These are phyloP conservation scores for Pleurotus tuber-regium DNA, from an alignment of 768 basidiomycete genomes.

Conservation along the genomic window DNA sequence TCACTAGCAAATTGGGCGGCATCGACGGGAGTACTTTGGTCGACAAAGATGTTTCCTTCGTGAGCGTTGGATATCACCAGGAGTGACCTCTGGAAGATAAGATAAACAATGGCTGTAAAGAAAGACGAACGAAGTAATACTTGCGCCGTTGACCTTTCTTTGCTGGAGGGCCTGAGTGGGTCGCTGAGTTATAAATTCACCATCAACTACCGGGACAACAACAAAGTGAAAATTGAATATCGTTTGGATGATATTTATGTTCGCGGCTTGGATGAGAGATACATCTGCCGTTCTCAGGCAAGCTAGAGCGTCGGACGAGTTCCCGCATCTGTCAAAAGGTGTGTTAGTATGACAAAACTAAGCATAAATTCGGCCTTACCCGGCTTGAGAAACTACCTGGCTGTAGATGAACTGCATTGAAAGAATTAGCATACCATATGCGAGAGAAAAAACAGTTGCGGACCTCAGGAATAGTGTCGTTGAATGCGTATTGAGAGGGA, in stretches of 20 bases:
- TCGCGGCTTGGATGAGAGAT: constrained; percentile 18
- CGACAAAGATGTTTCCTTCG: constrained; percentile 38
- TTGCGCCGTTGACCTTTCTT: constrained; percentile 26
- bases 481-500: constrained; percentile 27
- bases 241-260: constrained; percentile 17
- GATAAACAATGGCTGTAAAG: constrained; percentile 17
- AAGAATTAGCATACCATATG: background rate
- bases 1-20: too few species aligned
- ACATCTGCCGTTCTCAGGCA: constrained; percentile 16
- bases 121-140: constrained; percentile 12
- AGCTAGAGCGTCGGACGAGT: background rate
- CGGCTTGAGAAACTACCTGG: constrained; percentile 9
- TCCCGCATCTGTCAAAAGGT: constrained; percentile 14
- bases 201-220: constrained; percentile 33
- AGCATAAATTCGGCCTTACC: background rate
- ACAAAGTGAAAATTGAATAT: constrained; percentile 24
- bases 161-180: constrained; percentile 24
- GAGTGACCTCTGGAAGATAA: constrained; percentile 13
- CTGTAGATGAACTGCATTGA: constrained; percentile 8
- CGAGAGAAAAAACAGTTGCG: background rate
- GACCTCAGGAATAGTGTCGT: constrained; percentile 26
- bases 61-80: constrained; percentile 38
- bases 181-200: constrained; percentile 25
- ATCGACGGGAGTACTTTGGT: constrained; percentile 26
- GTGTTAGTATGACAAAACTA: background rate